Evolutionary conservation across 208 protist species (phyloP).

Genomic region (Sergeia podlipaevii): DNA sequence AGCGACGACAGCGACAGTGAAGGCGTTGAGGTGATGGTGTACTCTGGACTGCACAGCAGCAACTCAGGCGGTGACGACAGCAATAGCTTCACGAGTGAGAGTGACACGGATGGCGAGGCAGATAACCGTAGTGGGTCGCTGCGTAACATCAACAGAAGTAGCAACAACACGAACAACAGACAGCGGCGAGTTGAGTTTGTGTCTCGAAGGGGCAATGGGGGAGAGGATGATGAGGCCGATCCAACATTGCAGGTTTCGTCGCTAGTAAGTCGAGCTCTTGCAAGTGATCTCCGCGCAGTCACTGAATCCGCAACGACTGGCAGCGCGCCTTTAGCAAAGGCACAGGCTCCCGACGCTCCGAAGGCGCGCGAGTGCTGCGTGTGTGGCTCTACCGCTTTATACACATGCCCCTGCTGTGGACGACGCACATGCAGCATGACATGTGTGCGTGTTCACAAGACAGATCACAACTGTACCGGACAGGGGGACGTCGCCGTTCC

Average conservation of each 20-base stretch:
- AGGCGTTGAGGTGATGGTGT: too few species aligned
- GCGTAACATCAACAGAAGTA: too few species aligned
- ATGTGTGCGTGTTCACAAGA: conserved; percentile 78
- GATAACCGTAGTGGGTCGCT: too few species aligned
- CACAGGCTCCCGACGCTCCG: neutral
- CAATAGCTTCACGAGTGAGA: too few species aligned
- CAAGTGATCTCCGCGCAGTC: conserved; percentile 18
- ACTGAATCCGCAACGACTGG: neutral
- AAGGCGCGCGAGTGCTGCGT: conserved; percentile 46
- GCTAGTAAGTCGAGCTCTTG: conserved; percentile 24
- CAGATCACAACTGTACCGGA: conserved; percentile 55
- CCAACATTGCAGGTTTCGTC: conserved; percentile 10
- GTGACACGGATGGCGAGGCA: too few species aligned
- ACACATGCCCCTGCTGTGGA: conserved; percentile 77
- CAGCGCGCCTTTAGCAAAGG: too few species aligned
- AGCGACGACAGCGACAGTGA: too few species aligned
- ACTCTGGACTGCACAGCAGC: too few species aligned
- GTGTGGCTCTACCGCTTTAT: conserved; percentile 43
- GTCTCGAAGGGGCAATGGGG: neutral
- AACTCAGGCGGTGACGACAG: too few species aligned
- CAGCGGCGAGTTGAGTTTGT: too few species aligned
- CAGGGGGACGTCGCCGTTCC: conserved; percentile 47
- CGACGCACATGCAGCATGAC: conserved; percentile 70
- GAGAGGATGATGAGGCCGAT: neutral
- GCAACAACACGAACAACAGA: too few species aligned